Conservation (phyloP, 768 basidiomycete species). For the Collybia mongolica region DNA sequence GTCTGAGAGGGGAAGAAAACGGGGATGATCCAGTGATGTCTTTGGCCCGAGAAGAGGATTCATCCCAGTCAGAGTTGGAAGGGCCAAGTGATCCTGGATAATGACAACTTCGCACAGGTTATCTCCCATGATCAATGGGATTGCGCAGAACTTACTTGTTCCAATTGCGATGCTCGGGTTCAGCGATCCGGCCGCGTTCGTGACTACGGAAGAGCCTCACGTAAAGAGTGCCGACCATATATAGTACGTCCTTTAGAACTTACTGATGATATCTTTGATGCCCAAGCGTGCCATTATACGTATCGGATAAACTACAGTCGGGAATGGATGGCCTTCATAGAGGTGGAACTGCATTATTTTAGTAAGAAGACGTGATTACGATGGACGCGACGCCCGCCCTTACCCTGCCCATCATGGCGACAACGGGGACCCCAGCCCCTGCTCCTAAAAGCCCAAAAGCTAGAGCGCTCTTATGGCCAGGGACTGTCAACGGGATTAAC, state of each 20-base stretch:
- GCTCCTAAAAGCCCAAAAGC: constrained; percentile 78
- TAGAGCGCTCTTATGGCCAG: constrained; percentile 77
- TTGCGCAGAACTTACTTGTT: constrained; percentile 54
- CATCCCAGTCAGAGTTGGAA: constrained; percentile 72
- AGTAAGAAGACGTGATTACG: background rate
- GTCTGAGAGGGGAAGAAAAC: constrained; percentile 83
- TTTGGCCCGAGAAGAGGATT: constrained; percentile 81
- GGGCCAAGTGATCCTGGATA: constrained; percentile 80
- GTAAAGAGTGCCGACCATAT: background rate
- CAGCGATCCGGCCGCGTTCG: constrained; percentile 85
- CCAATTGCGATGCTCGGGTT: constrained; percentile 74
- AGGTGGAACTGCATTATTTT: constrained; percentile 62
- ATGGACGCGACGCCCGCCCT: constrained; percentile 14
- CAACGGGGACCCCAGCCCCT: constrained; percentile 69
- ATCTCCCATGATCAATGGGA: constrained; percentile 4
- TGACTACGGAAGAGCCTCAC: constrained; percentile 46
- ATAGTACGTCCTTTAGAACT: constrained; percentile 18
- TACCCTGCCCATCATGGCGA: constrained; percentile 88
- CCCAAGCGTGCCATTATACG: constrained; percentile 78
- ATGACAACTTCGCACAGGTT: constrained; percentile 62
- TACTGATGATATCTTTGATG: constrained; percentile 73
- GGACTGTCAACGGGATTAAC: constrained; percentile 40
- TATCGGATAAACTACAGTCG: constrained; percentile 75
- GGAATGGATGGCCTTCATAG: constrained; percentile 79
- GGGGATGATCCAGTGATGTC: constrained; percentile 54